phyloP scores from a whole-genome alignment of 768 basidiomycete species.

The Symmetrospora coprosmae region DNA sequence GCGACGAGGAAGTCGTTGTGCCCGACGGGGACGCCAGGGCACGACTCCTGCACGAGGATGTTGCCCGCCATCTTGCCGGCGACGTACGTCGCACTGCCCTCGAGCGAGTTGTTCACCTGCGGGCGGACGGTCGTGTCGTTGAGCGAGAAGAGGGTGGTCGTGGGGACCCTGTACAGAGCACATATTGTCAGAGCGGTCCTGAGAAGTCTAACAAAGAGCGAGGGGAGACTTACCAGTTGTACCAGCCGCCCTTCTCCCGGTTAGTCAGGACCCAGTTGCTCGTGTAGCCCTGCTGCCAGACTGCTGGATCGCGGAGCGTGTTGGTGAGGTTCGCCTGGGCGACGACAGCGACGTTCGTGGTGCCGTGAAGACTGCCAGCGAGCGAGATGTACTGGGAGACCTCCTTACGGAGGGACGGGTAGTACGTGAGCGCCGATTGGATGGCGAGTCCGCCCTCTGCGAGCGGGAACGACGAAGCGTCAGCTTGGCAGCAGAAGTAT shows the following conservation, averaged over 20 bases:
- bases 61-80: conserved; percentile 1
- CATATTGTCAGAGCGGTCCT: not conserved
- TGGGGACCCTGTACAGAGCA: not conserved
- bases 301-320: not conserved
- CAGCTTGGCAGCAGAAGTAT: not conserved
- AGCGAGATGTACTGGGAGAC: conserved; percentile 14
- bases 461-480: not conserved
- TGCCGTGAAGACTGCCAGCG: not conserved
- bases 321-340: not conserved
- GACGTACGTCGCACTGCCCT: not conserved
- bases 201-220: not conserved
- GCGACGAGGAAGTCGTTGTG: conserved; percentile 1
- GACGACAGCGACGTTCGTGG: not conserved
- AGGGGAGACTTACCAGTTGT: not conserved
- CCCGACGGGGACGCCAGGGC: not conserved
- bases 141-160: conserved; percentile 4
- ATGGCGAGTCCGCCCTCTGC: not conserved
- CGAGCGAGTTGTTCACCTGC: conserved; percentile 7
- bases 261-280: conserved; percentile 5
- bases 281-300: conserved; percentile 1
- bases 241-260: not conserved
- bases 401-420: conserved; percentile 11
- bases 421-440: conserved; percentile 20
- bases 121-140: conserved; percentile 14
- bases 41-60: conserved; percentile 12